Evolutionary conservation across 2,329 filamentous ascomycete species (phyloP).

Genomic region (Aquanectria penicillioides): DNA sequence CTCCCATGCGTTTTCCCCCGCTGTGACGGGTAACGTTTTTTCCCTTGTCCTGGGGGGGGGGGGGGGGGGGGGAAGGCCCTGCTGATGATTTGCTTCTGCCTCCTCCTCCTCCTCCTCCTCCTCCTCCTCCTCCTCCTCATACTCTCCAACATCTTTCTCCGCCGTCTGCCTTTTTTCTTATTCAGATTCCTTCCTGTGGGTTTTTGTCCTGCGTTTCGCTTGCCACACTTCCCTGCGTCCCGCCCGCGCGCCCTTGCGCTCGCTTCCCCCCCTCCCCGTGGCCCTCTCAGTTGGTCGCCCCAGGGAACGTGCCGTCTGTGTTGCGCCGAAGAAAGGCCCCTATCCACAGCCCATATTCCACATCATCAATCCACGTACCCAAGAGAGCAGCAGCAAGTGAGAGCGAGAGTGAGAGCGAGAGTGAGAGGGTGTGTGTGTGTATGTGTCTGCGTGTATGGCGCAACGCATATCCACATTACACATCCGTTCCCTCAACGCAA

Average conservation of each 20-base stretch:
- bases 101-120: neutral
- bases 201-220: neutral
- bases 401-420: too few relatives aligned
- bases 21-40: neutral
- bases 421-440: too few relatives aligned
- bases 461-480: too few relatives aligned
- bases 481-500: too few relatives aligned
- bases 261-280: neutral
- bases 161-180: neutral
- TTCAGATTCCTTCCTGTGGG: too few relatives aligned
- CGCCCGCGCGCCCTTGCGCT: too few relatives aligned
- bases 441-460: too few relatives aligned
- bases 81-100: neutral
- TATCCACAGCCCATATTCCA: conserved; percentile 5
- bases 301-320: conserved; percentile 14
- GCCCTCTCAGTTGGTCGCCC: conserved; percentile 4
- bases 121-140: neutral
- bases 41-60: neutral
- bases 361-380: too few relatives aligned
- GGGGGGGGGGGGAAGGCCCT: too few relatives aligned
- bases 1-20: too few relatives aligned
- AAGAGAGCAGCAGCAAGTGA: too few relatives aligned
- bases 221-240: neutral
- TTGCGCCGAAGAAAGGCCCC: conserved; percentile 11
- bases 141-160: neutral